A percentile compares a stretch with the other conserved stretches of the same genome.
These are phyloP conservation scores for Verticillium dahliae DNA, from an alignment of 2,329 filamentous ascomycete species.

Conservation along the genomic window DNA sequence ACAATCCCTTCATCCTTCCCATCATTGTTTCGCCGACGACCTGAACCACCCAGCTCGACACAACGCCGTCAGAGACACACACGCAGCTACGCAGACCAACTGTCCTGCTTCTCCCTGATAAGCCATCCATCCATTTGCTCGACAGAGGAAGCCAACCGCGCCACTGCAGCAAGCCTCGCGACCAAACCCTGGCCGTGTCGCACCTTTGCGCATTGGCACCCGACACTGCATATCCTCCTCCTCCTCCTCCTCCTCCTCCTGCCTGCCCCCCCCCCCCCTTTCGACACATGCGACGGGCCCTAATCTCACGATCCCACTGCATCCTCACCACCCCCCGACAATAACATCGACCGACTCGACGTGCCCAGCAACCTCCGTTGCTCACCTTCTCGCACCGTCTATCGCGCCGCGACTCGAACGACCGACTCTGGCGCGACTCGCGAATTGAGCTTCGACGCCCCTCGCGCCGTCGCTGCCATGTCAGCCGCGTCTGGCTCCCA, in stretches of 20 bases:
- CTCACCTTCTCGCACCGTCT: not conserved
- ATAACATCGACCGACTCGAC: not conserved
- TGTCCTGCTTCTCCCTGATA: not conserved
- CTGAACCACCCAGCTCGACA: not conserved
- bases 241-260: not conserved
- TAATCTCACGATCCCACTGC: not conserved
- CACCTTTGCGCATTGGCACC: not conserved
- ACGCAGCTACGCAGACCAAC: too few species aligned
- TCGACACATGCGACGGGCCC: not conserved
- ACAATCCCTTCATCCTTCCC: not conserved
- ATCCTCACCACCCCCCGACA: not conserved
- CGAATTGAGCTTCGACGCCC: constrained; percentile 1
- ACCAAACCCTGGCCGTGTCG: not conserved
- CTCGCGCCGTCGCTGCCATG: constrained; percentile 4
- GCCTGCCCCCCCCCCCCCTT: not conserved
- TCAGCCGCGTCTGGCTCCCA: constrained; percentile 14
- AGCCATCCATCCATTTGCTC: not conserved
- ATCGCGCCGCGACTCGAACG: not conserved
- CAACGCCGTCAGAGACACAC: too few species aligned
- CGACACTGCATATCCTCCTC: not conserved
- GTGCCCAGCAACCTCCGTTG: not conserved
- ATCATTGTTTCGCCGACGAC: not conserved
- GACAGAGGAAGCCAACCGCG: not conserved
- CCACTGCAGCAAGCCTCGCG: not conserved
- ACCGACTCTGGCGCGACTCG: not conserved